Evolutionary conservation across 2,329 filamentous ascomycete species (phyloP), one percentile per base, ranked within the genome.

Genomic region (Nannizzia gypsea): DNA sequence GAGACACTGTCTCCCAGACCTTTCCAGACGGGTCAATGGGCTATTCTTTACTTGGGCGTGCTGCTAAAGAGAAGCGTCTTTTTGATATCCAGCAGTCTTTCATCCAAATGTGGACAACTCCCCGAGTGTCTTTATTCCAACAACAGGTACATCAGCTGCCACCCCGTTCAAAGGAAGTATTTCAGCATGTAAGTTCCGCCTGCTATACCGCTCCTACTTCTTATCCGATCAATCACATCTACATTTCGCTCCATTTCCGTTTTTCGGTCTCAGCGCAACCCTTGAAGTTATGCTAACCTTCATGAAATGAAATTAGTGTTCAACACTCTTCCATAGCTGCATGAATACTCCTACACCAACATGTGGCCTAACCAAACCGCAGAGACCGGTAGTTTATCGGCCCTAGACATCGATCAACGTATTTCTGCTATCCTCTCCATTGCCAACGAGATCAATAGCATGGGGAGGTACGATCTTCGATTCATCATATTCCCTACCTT

Each of bases 401-500:
- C 73, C 36, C 63, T 68, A 24, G 76, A 81, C 62, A 75, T 80
- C 46, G 71, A 74, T 13, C 69, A 73, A 42, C 78, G 78, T 36
- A 72, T 73, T 17, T 65, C 68, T 9, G 71, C 75, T 44, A 79
- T 82, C 54, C 66, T 81, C 1, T 70, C 74, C 8, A 69, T 78
- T 13, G 74, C 76, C 4, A 69, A 73, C 31, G 68, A 70, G 8
- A 73, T 78, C 1, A 66, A 77, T 3, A 69, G 71, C 17, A 67
- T 68, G 2, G 69, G 70, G 3, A 72, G 72, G 9, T 70, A 73
- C 13, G 73, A 78, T 50, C 72, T 74, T 15, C 73, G 77, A 22
- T 78, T 78, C 60, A 66, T 79, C 3, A 72, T 80, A 1, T 82
- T 83, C 62, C 80, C 81, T 0, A 64, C 82, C 0, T 82, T 83